Base-by-base conservation (phyloP, 2,329 filamentous ascomycete species). In the Pyrenophora graminea region DNA sequence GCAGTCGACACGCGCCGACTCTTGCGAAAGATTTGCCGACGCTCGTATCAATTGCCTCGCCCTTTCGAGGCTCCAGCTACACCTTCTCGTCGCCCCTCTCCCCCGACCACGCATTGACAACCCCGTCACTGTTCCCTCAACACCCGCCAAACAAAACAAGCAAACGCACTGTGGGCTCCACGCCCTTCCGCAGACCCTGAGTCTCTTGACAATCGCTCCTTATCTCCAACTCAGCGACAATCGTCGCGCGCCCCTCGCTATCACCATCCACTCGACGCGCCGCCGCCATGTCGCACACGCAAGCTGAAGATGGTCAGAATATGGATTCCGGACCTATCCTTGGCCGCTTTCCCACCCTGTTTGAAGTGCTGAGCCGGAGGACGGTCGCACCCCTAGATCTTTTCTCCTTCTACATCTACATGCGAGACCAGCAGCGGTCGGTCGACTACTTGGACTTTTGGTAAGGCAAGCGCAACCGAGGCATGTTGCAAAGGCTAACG, bases 341-440 rank as follows among this genome's bases (percentile, higher is more conserved):
- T 67, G 95, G 96, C 72, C 85, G 94, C 60, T 84, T 99, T 52
- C 94, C 94, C 39, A 97, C 91, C 1, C 84, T 99, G 44, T 97
- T 96, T 71, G 95, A 99, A 76, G 94, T 99, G 48, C 80, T 99
- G 55, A 96, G 91, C 71, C 86, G 95, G 62, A 87, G 91, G 59
- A 99, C 94, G n/a, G 82, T 95, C 17, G 90, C 95, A 41, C 94
- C 94, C 0, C 93, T 99, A 51, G 95, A 99, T 70, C 81, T 99
- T 9, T 99, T 96, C 75, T 97, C 92, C 2, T 99, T 99, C 79
- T 99, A 99, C 77, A 99, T 99, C 66, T 99, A 96, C 77, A 99
- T 99, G 94, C 86, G 94, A 67, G 95, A 99, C 74, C 92, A 97
- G 76, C 94, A 99, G 75, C 86, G 92, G 72, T 97, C 93, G 6